These are phyloP conservation scores for Kalmanozyma brasiliensis DNA, from an alignment of 1,284 basidiomycete species.

Conservation along the genomic window DNA sequence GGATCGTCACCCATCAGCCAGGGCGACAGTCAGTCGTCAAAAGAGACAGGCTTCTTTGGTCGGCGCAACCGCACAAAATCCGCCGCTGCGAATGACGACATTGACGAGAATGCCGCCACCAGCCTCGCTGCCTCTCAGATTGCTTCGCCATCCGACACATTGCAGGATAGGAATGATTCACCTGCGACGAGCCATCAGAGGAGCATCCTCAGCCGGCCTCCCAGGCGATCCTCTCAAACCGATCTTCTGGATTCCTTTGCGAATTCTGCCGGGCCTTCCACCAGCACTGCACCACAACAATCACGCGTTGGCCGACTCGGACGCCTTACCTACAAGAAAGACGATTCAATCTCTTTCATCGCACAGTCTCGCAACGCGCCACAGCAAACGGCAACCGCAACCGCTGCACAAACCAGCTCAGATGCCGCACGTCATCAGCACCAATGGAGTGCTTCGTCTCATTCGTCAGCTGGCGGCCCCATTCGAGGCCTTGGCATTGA, in stretches of 20 bases:
- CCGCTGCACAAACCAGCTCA: slow-evolving; percentile 2
- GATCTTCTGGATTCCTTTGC: slow-evolving; percentile 17
- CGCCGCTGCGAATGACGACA: slow-evolving; percentile 5
- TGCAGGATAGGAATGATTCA: too few species aligned
- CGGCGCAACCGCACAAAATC: slow-evolving; percentile 21
- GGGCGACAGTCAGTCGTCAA: slow-evolving; percentile 16
- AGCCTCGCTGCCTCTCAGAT: background rate
- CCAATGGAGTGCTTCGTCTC: slow-evolving; percentile 3
- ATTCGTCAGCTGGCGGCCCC: slow-evolving; percentile 2
- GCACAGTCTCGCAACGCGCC: slow-evolving; percentile 35
- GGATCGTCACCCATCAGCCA: slow-evolving; percentile 23
- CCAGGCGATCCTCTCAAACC: slow-evolving; percentile 31
- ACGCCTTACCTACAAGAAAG: slow-evolving; percentile 50
- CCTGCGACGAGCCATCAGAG: background rate
- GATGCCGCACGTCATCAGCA: slow-evolving; percentile 4
- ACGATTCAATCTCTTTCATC: slow-evolving; percentile 38
- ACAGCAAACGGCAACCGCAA: slow-evolving; percentile 11
- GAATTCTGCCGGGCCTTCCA: background rate
- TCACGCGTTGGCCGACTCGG: slow-evolving; percentile 37
- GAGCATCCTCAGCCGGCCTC: background rate
- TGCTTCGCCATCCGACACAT: background rate
- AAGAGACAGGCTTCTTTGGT: slow-evolving; percentile 33
- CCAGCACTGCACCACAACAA: slow-evolving; percentile 8
- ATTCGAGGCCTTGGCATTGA: slow-evolving; percentile 24
- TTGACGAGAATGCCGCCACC: slow-evolving; percentile 1